Percentiles rank a stretch among this genome's conserved stretches.
These are phyloP conservation scores for Metarhizium rileyi DNA, from an alignment of 2,329 filamentous ascomycete genomes.

Conservation along the genomic window DNA sequence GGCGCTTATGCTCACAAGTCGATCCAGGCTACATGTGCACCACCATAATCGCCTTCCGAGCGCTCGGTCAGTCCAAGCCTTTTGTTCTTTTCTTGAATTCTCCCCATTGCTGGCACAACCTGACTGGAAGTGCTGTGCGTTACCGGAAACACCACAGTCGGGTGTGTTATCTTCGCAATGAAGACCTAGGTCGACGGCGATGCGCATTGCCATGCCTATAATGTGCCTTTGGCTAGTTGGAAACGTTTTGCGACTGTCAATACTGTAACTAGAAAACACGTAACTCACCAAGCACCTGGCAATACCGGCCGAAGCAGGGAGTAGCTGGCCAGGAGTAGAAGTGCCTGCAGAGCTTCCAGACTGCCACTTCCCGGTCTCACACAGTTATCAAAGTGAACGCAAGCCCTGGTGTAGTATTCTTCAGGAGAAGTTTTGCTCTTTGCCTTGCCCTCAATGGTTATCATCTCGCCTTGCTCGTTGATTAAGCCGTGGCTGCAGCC, in stretches of 20 bases:
- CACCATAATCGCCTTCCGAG: conserved; percentile 83
- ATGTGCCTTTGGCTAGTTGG: conserved; percentile 53
- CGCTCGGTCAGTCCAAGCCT: conserved; percentile 44
- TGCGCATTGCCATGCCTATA: conserved; percentile 78
- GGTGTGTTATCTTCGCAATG: conserved; percentile 75
- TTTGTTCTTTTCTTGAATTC: background rate
- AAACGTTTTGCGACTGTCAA: background rate
- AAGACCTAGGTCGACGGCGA: conserved; percentile 82
- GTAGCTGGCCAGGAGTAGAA: conserved; percentile 81
- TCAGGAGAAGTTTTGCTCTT: background rate
- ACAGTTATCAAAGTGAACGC: conserved; percentile 35
- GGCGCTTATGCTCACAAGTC: conserved; percentile 85
- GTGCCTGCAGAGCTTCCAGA: conserved; percentile 85
- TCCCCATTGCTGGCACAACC: background rate
- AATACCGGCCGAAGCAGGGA: conserved; percentile 82
- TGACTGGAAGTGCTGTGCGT: background rate
- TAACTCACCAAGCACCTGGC: conserved; percentile 70
- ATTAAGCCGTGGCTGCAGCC: conserved; percentile 45
- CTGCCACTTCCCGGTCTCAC: conserved; percentile 78
- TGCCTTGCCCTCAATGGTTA: conserved; percentile 36
- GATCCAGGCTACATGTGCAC: conserved; percentile 90
- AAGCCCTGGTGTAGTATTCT: background rate
- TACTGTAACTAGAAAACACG: background rate
- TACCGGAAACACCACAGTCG: background rate
- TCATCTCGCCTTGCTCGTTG: conserved; percentile 60